Evolutionary conservation across 352 stramenopile species (phyloP), one percentile per base, ranked within the genome.

Genomic region (Plasmopara muralis): DNA sequence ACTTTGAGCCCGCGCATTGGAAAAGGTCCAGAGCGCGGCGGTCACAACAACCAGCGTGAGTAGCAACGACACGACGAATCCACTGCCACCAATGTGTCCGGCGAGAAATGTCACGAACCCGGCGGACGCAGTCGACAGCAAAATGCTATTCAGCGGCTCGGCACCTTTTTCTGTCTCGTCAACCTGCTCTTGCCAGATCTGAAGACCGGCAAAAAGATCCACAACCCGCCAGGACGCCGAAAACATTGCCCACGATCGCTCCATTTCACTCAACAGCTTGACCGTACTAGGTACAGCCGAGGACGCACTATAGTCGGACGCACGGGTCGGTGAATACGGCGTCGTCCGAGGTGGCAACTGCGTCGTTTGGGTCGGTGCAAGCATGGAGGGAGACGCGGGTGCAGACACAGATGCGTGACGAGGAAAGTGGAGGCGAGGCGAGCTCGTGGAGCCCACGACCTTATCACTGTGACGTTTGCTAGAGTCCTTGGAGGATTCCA

Each of bases 211-310:
- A 43, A 87, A 87, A 43, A 87, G 58, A 42, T 87, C 77, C 51
- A 79, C 72, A 40, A 85, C 77, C 41, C 66, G 72, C 77, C 77
- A 87, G 31, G 60, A 74, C 25, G 74, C 72, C 4, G 71, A 62
- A 52, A 87, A 87, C 77, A 87, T 87, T 55, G 74, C 63, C 73
- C 74, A 85, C 9, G 77, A 87, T 15, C 64, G 60, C 57, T 87
- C 77, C n/a, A 87, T 54, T 46, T 87, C 77, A 53, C 74, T 85
- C 62, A 87, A 53, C 28, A 87, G 62, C 64, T 83, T 85, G 18
- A 87, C 63, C 16, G 73, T 85, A 47, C 53, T 78, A 7, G 77
- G 69, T 25, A 78, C 61, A 29, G 68, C 68, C 9, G 58, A 53
- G 5, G 55, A 41, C 10, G 68, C 28, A 9, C 49, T 18, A 12